A percentile compares a stretch with the other conserved stretches of the same genome.
Conservation (phyloP, 2,329 filamentous ascomycete species). For the Arthrocladium fulminans region DNA sequence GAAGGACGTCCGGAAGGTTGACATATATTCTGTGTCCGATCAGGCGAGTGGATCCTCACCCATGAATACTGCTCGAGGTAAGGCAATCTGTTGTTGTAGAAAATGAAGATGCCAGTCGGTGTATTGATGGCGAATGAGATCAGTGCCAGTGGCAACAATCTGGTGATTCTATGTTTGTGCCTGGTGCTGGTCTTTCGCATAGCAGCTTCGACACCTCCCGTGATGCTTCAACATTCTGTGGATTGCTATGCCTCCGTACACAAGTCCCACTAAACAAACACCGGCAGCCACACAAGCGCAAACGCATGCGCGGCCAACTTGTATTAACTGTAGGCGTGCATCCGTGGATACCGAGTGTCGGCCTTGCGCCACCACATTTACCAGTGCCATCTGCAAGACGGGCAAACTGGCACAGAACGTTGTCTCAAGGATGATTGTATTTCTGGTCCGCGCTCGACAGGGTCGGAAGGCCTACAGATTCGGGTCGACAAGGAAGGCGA, state of each 20-base stretch:
- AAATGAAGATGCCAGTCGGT: neutral
- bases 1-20: neutral
- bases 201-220: neutral
- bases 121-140: neutral
- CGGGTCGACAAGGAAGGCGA: constrained; percentile 54
- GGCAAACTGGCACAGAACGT: constrained; percentile 50
- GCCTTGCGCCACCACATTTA: constrained; percentile 51
- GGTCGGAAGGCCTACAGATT: constrained; percentile 45
- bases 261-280: constrained; percentile 32
- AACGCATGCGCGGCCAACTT: constrained; percentile 52
- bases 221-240: neutral
- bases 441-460: constrained; percentile 38
- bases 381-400: constrained; percentile 44
- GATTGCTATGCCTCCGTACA: neutral
- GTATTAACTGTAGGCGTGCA: constrained; percentile 40
- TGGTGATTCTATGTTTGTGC: neutral
- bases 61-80: constrained; percentile 1
- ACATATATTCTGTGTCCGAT: neutral
- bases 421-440: constrained; percentile 43
- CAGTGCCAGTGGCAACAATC: neutral
- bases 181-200: neutral
- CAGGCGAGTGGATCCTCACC: constrained; percentile 2
- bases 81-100: neutral
- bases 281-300: constrained; percentile 46
- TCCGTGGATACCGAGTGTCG: constrained; percentile 53